Percentiles rank a stretch among this genome's conserved stretches.
Evolutionary conservation across 1,284 basidiomycete genomes (phyloP).

Genomic region (Exobasidium cylindrosporum): DNA sequence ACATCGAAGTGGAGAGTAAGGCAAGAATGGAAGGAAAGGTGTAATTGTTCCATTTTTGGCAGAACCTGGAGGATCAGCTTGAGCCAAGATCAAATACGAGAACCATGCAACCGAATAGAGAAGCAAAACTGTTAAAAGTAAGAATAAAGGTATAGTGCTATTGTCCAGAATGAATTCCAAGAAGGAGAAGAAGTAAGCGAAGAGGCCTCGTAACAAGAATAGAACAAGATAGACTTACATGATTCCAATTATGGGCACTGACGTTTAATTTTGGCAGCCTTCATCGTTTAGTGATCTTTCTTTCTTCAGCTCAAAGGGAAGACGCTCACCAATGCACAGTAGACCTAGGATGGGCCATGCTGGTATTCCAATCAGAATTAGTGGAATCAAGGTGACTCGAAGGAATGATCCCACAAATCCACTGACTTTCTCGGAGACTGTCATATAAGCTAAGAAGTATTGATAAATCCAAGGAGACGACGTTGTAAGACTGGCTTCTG

Average conservation of each 20-base stretch:
- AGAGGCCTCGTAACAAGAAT: neutral
- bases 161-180: too few relatives aligned
- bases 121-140: slow-evolving; percentile 40
- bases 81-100: slow-evolving; percentile 50
- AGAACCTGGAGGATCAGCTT: slow-evolving; percentile 42
- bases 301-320: too few relatives aligned
- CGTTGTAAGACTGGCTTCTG: too few relatives aligned
- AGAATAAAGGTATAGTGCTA: slow-evolving; percentile 48
- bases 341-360: slow-evolving; percentile 42
- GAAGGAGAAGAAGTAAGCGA: neutral
- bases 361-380: slow-evolving; percentile 34
- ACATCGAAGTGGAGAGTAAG: slow-evolving; percentile 45
- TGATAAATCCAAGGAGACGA: neutral
- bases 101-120: slow-evolving; percentile 53
- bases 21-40: slow-evolving; percentile 42
- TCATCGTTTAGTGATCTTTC: too few relatives aligned
- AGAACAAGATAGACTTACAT: slow-evolving; percentile 17
- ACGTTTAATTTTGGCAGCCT: too few relatives aligned
- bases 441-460: too few relatives aligned
- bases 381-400: slow-evolving; percentile 27
- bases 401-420: slow-evolving; percentile 11
- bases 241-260: slow-evolving; percentile 41
- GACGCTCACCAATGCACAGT: slow-evolving; percentile 22
- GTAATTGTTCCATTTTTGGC: slow-evolving; percentile 18
- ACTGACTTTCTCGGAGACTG: slow-evolving; percentile 3